A percentile compares a stretch with the other conserved stretches of the same genome.
These are phyloP conservation scores for Naganishia cerealis DNA, from an alignment of 1,284 basidiomycete species.

Conservation along the genomic window DNA sequence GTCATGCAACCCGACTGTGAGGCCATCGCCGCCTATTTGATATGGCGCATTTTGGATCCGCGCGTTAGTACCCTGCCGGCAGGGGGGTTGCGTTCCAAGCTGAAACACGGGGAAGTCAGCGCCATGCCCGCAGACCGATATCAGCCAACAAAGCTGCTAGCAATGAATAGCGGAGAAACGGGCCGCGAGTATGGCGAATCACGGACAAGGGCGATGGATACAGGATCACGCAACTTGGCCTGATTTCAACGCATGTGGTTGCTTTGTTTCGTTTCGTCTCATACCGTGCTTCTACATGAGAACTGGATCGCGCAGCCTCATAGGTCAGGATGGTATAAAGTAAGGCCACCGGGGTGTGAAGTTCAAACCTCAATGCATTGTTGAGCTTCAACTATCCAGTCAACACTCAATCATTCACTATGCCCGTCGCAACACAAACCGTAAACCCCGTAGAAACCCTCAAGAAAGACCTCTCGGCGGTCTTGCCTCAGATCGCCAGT, in stretches of 20 bases:
- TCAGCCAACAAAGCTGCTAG: no score
- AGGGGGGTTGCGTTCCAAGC: neutral
- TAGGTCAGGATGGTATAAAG: neutral
- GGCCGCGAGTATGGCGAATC: neutral
- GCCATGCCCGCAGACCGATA: neutral
- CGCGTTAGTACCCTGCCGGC: neutral
- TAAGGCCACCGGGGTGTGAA: neutral
- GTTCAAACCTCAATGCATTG: neutral
- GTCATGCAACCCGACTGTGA: neutral
- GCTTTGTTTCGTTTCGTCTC: no score
- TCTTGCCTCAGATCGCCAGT: slow-evolving; percentile 16
- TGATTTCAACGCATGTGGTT: neutral
- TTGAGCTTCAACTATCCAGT: neutral
- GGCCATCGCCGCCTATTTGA: slow-evolving; percentile 4
- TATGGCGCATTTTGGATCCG: slow-evolving; percentile 6
- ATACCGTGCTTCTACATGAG: no score
- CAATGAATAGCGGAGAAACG: neutral
- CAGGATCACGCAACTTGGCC: slow-evolving; percentile 3
- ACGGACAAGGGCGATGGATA: neutral
- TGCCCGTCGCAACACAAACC: slow-evolving; percentile 12
- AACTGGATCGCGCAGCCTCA: no score
- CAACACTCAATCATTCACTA: neutral
- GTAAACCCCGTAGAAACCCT: neutral
- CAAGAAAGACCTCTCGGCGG: neutral
- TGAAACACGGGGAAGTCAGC: neutral